Evolutionary conservation across 257 asterid species (phyloP).

Genomic region (Eucommia ulmoides): DNA sequence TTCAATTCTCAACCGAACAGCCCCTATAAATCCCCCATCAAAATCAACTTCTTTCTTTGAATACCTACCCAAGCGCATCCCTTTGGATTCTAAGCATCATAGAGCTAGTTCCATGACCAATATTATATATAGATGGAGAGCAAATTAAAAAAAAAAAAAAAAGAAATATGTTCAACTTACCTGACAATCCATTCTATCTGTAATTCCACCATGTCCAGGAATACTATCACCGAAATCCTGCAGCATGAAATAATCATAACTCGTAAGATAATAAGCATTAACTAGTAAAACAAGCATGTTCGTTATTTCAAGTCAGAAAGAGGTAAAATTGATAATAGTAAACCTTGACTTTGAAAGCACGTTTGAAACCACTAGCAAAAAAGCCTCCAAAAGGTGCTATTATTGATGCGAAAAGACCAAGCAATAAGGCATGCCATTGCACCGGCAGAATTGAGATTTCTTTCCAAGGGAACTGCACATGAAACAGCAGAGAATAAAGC

Average conservation of each 20-base stretch:
- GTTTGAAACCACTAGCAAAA: constrained; percentile 95
- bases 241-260: neutral
- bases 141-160: too few species aligned
- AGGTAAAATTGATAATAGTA: neutral
- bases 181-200: constrained; percentile 74
- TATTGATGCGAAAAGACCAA: constrained; percentile 85
- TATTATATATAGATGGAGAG: too few species aligned
- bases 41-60: too few species aligned
- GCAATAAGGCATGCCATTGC: constrained; percentile 72
- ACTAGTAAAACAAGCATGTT: constrained; percentile 1
- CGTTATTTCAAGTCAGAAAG: neutral
- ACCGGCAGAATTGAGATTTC: constrained; percentile 56
- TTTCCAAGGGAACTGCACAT: constrained; percentile 60
- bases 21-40: too few species aligned
- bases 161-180: constrained; percentile 17
- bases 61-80: too few species aligned
- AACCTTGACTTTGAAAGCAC: constrained; percentile 98
- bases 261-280: constrained; percentile 3
- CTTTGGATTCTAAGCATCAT: too few species aligned
- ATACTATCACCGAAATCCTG: constrained; percentile 64
- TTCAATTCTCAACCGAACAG: too few species aligned
- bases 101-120: too few species aligned
- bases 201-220: constrained; percentile 70
- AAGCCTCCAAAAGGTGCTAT: constrained; percentile 99
- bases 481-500: neutral